Evolutionary conservation across 2,329 filamentous ascomycete genomes (phyloP), one percentile per base, ranked within the genome.

Genomic region (Fusarium subtropicale): DNA sequence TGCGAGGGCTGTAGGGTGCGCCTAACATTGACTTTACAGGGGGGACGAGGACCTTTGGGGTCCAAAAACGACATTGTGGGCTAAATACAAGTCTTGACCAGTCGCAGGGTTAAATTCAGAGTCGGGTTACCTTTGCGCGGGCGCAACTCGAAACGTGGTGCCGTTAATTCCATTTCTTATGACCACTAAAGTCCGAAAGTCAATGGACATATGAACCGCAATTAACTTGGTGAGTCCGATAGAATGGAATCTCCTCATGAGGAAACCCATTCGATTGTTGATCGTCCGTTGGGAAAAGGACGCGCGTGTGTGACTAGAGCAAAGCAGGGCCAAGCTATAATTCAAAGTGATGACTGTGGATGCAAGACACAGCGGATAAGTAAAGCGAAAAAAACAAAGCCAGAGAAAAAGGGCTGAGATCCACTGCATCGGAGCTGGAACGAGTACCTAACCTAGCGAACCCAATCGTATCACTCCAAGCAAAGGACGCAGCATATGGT

Each of bases 341-440:
- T 64, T 58, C 52, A 59, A 68, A 45, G 51, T 59, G 48, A 64
- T 68, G 52, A 64, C 64, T 48, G 31, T 52, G 64, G 59, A 68
- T 68, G 62, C 62, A 65, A 64, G 60, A 64, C 60, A 64, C 60
- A 52, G 53, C 52, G 53, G 60, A 47, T 51, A 64, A 64, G 50
- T 30, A 64, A 51, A 46, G 59, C 56, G 58, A 47, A 42, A 46
- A 36, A 39, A 38, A 38, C 18, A 38, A 20, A 20, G n/a, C 12
- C 36, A 8, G 24, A 44, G 30, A 54, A 44, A 39, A 56, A 64
- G 38, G 39, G 46, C 45, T 60, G 62, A 56, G 59, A 56, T 68
- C 55, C 60, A 66, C 55, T 57, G 52, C 60, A 69, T 68, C 51
- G 65, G 60, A 69, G 65, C 55, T 68, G 64, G 60, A 68, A 60